Evolutionary conservation across 768 basidiomycete species (phyloP), one percentile per base, ranked within the genome.

Genomic region (Boletus sp.): DNA sequence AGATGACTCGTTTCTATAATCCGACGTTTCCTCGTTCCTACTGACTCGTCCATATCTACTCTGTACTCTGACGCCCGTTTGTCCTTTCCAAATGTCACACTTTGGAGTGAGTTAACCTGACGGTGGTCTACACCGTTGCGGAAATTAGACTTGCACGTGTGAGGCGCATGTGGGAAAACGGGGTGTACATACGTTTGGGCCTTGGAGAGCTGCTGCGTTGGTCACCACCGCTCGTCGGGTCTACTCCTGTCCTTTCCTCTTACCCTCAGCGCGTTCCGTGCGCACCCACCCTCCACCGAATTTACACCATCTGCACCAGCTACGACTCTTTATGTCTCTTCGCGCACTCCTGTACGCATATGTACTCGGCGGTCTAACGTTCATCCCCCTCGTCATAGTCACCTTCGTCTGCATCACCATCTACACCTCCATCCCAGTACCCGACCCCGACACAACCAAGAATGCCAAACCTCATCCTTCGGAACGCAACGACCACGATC

Each of bases 401-500:
- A 73, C 70, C 23, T 55, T 80, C 61, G 58, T 93, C 61, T 82
- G 80, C 67, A 79, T 79, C 67, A 76, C 85, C 56, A 70, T 88
- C 57, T 93, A 94, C 77, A 90, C 90, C n/a, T 88, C 92, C 37
- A 80, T 88, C 10, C 92, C 93, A n/a, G 80, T 88, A 27, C 81
- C 79, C 32, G 80, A 84, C 64, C 66, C 76, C 7, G 79, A 84
- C 65, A 57, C 73, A 8, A 32, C 55, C 62, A 70, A 78, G 81
- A 65, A 58, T 66, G 56, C 68, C 53, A 69, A 79, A 61, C 61
- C 62, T 7, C 50, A 49, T 19, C 65, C 65, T 21, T 14, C 4
- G 14, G 46, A 61, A 39, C 30, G 3, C 43, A 54, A 10, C 4
- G 58, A 67, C 40, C 73, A 68, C 25, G 71, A 68, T 29, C 43